phyloP scores from a whole-genome alignment of 768 basidiomycete genomes.

The Omphalotus guepiniiformis region DNA sequence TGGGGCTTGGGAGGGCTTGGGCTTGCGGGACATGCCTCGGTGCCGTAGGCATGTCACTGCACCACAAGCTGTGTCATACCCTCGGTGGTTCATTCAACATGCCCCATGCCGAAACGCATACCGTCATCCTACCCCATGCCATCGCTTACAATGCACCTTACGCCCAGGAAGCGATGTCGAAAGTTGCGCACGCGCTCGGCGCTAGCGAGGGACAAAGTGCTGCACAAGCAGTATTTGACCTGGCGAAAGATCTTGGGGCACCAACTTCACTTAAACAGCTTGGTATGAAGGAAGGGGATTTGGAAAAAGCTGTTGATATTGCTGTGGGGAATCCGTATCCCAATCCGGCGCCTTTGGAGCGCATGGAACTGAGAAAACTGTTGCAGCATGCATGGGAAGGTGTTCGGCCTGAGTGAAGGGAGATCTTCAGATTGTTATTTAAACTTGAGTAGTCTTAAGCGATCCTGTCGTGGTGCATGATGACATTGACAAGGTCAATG shows the following conservation, averaged over 20 bases:
- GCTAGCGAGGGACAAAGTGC: constrained; percentile 9
- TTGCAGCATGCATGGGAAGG: constrained; percentile 28
- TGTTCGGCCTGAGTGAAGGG: constrained; percentile 20
- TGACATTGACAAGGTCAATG: too few species aligned
- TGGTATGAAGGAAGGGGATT: constrained; percentile 37
- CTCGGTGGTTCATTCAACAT: constrained; percentile 37
- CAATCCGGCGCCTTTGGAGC: constrained; percentile 34
- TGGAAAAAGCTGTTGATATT: constrained; percentile 34
- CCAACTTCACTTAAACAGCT: constrained; percentile 30
- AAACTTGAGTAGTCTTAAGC: too few species aligned
- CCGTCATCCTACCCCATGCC: constrained; percentile 37
- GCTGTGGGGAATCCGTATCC: constrained; percentile 33
- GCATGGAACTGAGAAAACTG: constrained; percentile 24
- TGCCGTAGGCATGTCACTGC: constrained; percentile 31
- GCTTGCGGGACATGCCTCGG: constrained; percentile 31
- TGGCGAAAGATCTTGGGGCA: constrained; percentile 23
- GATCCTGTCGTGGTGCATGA: too few species aligned
- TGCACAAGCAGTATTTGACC: constrained; percentile 20
- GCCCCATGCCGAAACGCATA: constrained; percentile 39
- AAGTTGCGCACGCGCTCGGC: constrained; percentile 27
- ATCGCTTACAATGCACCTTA: constrained; percentile 36
- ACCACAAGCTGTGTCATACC: constrained; percentile 38
- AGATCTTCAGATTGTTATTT: too few species aligned
- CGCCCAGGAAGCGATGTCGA: constrained; percentile 26
- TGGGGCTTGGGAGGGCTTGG: constrained; percentile 40